These are phyloP conservation scores for Calocybe gambosa DNA, from an alignment of 1,284 basidiomycete genomes.

Conservation along the genomic window DNA sequence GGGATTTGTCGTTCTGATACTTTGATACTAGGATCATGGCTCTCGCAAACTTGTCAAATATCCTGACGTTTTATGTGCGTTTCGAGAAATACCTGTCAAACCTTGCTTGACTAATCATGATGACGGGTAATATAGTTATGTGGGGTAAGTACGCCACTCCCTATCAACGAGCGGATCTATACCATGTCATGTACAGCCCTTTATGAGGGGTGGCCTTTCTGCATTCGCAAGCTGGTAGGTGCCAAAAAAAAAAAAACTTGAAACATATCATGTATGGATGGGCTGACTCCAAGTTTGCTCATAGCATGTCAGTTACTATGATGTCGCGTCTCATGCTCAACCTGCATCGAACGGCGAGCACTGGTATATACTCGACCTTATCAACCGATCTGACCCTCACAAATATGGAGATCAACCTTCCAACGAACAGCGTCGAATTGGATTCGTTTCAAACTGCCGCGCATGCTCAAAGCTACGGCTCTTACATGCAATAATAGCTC, in stretches of 20 bases:
- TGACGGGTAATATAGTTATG: constrained; percentile 13
- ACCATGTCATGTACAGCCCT: constrained; percentile 22
- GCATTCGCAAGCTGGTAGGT: constrained; percentile 35
- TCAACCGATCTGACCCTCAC: constrained; percentile 6
- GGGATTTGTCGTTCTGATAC: not conserved
- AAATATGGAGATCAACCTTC: constrained; percentile 9
- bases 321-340: constrained; percentile 37
- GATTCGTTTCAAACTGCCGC: constrained; percentile 11
- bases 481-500: too few species aligned
- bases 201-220: constrained; percentile 32
- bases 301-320: constrained; percentile 33
- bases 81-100: not conserved
- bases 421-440: constrained; percentile 10
- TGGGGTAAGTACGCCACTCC: constrained; percentile 12
- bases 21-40: constrained; percentile 28
- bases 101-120: not conserved
- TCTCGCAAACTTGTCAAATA: constrained; percentile 34
- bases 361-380: constrained; percentile 21
- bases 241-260: not conserved
- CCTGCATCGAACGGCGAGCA: constrained; percentile 29
- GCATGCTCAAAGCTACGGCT: not conserved
- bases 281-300: not conserved
- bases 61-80: constrained; percentile 36
- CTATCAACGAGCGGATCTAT: not conserved
- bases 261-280: not conserved